phyloP scores from a whole-genome alignment of 2,329 filamentous ascomycete species.

The Ustilaginoidea virens region DNA sequence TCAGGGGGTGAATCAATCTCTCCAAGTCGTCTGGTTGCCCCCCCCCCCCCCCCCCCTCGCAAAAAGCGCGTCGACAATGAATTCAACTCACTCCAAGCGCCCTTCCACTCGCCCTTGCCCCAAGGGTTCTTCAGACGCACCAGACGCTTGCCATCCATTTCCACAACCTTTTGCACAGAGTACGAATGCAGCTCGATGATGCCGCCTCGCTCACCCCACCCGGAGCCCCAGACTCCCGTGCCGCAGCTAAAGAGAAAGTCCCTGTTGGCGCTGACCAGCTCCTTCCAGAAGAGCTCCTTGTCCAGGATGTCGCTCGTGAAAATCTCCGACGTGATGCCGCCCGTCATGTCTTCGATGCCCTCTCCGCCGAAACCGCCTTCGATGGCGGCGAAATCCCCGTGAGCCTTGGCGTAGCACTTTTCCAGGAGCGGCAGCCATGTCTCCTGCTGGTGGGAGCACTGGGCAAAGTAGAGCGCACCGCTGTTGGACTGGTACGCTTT shows the following conservation, averaged over 20 bases:
- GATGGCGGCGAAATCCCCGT: conserved; percentile 64
- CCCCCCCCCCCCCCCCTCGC: no score
- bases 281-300: conserved; percentile 57
- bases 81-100: conserved; percentile 54
- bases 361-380: conserved; percentile 53
- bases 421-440: conserved; percentile 69
- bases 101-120: conserved; percentile 69
- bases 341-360: conserved; percentile 44
- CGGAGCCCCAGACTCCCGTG: conserved; percentile 24
- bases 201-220: conserved; percentile 31
- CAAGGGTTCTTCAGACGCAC: conserved; percentile 61
- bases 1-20: no score
- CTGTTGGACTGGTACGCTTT: conserved; percentile 60
- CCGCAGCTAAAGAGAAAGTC: conserved; percentile 56
- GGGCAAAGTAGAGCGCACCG: conserved; percentile 60
- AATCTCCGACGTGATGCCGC: conserved; percentile 52
- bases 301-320: conserved; percentile 55
- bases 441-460: conserved; percentile 59
- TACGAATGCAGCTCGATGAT: conserved; percentile 46
- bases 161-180: conserved; percentile 43
- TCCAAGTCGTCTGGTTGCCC: no score
- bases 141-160: conserved; percentile 41
- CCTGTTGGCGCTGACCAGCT: conserved; percentile 63
- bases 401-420: conserved; percentile 68
- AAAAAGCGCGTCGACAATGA: no score